phyloP scores from a whole-genome alignment of 768 basidiomycete species.

The Botryobasidium botryosum region DNA sequence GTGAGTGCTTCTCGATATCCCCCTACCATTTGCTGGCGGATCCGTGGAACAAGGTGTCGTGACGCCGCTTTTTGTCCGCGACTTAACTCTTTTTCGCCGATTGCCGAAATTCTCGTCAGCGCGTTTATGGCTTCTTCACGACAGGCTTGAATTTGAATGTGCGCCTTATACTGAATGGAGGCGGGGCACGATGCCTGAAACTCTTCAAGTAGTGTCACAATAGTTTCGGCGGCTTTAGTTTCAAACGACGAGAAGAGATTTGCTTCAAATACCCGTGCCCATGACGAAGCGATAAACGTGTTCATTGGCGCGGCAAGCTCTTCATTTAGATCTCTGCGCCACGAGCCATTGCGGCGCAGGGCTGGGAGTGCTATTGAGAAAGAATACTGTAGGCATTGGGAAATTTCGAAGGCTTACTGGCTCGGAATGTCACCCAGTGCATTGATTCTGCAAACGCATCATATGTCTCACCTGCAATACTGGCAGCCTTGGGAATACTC shows the following conservation, averaged over 20 bases:
- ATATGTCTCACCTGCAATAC: constrained; percentile 28
- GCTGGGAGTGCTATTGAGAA: constrained; percentile 46
- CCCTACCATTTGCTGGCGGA: constrained; percentile 31
- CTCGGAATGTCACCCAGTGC: constrained; percentile 45
- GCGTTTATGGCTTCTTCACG: constrained; percentile 33
- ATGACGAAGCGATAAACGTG: constrained; percentile 19
- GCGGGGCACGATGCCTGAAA: constrained; percentile 33
- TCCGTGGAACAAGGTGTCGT: constrained; percentile 37
- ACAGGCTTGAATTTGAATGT: constrained; percentile 33
- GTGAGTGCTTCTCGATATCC: constrained; percentile 39
- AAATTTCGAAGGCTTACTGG: constrained; percentile 26
- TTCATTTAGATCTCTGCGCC: constrained; percentile 8
- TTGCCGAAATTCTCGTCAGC: constrained; percentile 30
- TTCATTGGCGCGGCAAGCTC: not conserved
- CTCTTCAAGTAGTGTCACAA: constrained; percentile 31
- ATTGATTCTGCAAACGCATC: constrained; percentile 36
- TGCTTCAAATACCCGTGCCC: constrained; percentile 42
- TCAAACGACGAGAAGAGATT: constrained; percentile 38
- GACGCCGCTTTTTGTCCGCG: constrained; percentile 43
- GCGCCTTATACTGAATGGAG: constrained; percentile 36
- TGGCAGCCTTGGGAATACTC: constrained; percentile 26
- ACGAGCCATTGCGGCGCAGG: constrained; percentile 29
- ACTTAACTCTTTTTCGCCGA: constrained; percentile 33
- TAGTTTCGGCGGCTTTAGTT: constrained; percentile 20
- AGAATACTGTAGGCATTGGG: constrained; percentile 31